Evolutionary conservation across 805 yeast genomes (phyloP).

Genomic region (Candida koratica): DNA sequence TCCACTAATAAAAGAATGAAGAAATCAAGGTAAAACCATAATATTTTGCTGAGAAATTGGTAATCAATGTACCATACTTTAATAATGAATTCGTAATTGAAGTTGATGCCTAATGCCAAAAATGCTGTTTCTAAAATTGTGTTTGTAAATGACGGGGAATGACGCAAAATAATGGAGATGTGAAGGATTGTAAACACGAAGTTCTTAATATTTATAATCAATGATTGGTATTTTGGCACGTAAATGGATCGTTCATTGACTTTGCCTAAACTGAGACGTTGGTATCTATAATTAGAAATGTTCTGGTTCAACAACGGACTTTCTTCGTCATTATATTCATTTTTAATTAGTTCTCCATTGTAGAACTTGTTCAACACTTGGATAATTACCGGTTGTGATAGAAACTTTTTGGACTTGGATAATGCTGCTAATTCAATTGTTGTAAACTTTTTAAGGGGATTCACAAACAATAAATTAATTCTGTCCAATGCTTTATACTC

Average conservation of each 20-base stretch:
- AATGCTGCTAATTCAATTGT: conserved; percentile 51
- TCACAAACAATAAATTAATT: conserved; percentile 43
- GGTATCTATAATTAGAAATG: conserved; percentile 29
- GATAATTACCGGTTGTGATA: conserved; percentile 50
- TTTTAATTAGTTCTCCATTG: conserved; percentile 46
- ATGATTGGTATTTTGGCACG: conserved; percentile 41
- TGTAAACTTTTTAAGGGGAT: conserved; percentile 44
- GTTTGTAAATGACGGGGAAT: conserved; percentile 14
- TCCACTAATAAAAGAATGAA: conserved; percentile 38
- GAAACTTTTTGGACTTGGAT: conserved; percentile 48
- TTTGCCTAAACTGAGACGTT: conserved; percentile 28
- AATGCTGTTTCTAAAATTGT: conserved; percentile 32
- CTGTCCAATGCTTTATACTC: conserved; percentile 43
- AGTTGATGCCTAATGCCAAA: conserved; percentile 44
- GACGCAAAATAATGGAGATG: conserved; percentile 24
- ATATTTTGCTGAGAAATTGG: conserved; percentile 42
- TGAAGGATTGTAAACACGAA: conserved; percentile 20
- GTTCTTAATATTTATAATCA: conserved; percentile 34
- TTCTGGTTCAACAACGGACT: conserved; percentile 15
- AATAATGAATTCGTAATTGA: conserved; percentile 44
- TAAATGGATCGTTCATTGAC: conserved; percentile 27
- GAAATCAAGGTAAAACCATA: conserved; percentile 53
- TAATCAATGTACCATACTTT: conserved; percentile 44
- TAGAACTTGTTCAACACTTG: conserved; percentile 47
- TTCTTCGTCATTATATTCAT: conserved; percentile 17